Percentiles rank a stretch among this genome's conserved stretches.
phyloP scores from a whole-genome alignment of 805 yeast species.

The Yarrowia sp. region DNA sequence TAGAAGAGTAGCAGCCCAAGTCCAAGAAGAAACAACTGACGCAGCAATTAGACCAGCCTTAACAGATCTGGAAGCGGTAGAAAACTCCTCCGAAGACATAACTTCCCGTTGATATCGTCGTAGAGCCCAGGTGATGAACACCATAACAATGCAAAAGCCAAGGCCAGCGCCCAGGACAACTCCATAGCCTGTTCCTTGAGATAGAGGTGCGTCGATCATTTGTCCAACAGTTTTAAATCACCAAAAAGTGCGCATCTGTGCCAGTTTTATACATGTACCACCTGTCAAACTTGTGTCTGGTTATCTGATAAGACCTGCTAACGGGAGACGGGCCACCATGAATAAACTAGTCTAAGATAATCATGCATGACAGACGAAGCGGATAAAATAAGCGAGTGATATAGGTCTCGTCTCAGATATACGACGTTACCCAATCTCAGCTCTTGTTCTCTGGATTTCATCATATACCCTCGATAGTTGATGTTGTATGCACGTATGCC shows the following conservation, averaged over 20 bases:
- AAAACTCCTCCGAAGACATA: slow-evolving; percentile 88
- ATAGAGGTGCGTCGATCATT: slow-evolving; percentile 40
- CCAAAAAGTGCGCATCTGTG: background rate
- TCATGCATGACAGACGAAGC: no score
- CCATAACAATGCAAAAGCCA: slow-evolving; percentile 64
- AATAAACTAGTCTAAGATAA: no score
- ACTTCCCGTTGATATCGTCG: slow-evolving; percentile 79
- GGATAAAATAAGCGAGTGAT: no score
- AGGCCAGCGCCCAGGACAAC: slow-evolving; percentile 83
- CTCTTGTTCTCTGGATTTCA: no score
- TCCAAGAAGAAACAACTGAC: slow-evolving; percentile 93
- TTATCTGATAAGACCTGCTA: no score
- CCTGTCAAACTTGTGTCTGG: no score
- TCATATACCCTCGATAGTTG: no score
- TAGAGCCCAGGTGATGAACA: slow-evolving; percentile 63
- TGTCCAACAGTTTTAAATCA: background rate
- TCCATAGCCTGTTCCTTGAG: slow-evolving; percentile 84
- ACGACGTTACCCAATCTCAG: no score
- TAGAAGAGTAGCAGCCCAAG: slow-evolving; percentile 78
- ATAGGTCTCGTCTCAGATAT: no score
- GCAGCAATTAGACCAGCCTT: slow-evolving; percentile 80
- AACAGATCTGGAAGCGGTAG: slow-evolving; percentile 88
- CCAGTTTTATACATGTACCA: no score
- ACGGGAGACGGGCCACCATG: no score
- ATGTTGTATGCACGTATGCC: no score